Evolutionary conservation across 352 stramenopile species (phyloP).

Genomic region (Phytophthora agathidicida): DNA sequence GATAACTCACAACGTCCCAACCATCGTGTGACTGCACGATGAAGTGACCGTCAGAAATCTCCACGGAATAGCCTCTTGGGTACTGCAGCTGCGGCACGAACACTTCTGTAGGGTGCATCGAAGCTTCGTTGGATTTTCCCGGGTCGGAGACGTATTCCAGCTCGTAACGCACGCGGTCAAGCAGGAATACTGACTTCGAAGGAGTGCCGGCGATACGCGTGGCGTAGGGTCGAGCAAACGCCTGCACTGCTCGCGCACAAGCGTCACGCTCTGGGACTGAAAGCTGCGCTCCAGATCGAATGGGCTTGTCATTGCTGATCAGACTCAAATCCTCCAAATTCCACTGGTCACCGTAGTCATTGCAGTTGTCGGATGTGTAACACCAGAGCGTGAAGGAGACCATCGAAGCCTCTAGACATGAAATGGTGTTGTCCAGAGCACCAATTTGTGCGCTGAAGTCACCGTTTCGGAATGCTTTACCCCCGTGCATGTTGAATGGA

Average conservation of each 20-base stretch:
- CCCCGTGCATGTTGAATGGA: constrained; percentile 67
- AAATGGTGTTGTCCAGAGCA: constrained; percentile 75
- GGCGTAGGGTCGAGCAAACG: constrained; percentile 73
- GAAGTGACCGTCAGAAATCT: constrained; percentile 66
- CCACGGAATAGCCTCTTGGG: constrained; percentile 58
- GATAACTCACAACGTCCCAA: constrained; percentile 64
- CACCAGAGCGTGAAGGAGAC: constrained; percentile 91
- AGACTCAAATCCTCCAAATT: constrained; percentile 90
- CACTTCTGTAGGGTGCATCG: constrained; percentile 53
- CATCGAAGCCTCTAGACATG: constrained; percentile 64
- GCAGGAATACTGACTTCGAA: constrained; percentile 61
- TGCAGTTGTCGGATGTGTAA: constrained; percentile 84
- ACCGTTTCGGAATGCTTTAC: constrained; percentile 44
- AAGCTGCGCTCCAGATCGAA: constrained; percentile 9
- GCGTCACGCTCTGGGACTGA: constrained; percentile 34
- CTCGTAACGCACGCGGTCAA: constrained; percentile 58
- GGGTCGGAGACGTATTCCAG: constrained; percentile 52
- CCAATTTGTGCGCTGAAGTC: constrained; percentile 53
- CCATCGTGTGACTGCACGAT: constrained; percentile 53
- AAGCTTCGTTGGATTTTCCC: constrained; percentile 39
- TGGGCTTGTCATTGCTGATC: constrained; percentile 57
- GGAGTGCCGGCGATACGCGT: constrained; percentile 72
- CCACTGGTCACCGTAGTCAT: constrained; percentile 83
- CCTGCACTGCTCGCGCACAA: constrained; percentile 51
- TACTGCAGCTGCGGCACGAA: constrained; percentile 84